These are phyloP conservation scores for Piper betle DNA, from an alignment of 164 flowering plant genomes.

Conservation along the genomic window DNA sequence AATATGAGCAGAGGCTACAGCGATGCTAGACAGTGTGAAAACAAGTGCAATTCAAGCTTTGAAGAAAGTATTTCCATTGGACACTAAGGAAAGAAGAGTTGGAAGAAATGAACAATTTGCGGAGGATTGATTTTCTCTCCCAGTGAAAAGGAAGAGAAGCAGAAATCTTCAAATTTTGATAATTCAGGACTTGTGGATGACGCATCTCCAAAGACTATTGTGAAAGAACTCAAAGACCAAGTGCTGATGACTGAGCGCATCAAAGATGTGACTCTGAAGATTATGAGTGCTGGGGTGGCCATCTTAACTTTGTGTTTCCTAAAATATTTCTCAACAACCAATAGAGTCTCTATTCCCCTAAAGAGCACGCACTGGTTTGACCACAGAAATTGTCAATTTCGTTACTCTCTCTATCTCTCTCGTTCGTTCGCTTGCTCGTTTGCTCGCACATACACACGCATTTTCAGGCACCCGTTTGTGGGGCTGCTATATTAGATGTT, in stretches of 20 bases:
- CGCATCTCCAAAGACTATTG: slow-evolving; percentile 13
- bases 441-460: not conserved
- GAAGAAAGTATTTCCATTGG: slow-evolving; percentile 70
- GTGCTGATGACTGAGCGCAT: slow-evolving; percentile 43
- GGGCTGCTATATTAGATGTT: not conserved
- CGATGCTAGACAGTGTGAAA: slow-evolving; percentile 74
- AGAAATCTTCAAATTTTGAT: slow-evolving; percentile 13
- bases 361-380: slow-evolving; percentile 39
- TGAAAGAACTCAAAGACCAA: slow-evolving; percentile 27
- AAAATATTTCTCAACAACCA: slow-evolving; percentile 41
- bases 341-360: slow-evolving; percentile 13
- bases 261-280: slow-evolving; percentile 71
- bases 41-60: slow-evolving; percentile 70
- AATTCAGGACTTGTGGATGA: slow-evolving; percentile 18
- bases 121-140: slow-evolving; percentile 9
- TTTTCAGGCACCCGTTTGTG: not conserved
- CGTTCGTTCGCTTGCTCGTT: too few relatives aligned
- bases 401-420: slow-evolving; percentile 39
- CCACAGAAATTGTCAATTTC: slow-evolving; percentile 42
- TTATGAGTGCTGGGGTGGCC: slow-evolving; percentile 62
- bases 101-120: slow-evolving; percentile 24
- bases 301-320: slow-evolving; percentile 52
- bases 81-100: slow-evolving; percentile 20
- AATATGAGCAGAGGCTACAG: slow-evolving; percentile 88
- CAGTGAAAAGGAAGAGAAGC: slow-evolving; percentile 18